Evolutionary conservation across 192 early-diverging fungal genomes (phyloP).

Genomic region (Chytriomyces sp.): DNA sequence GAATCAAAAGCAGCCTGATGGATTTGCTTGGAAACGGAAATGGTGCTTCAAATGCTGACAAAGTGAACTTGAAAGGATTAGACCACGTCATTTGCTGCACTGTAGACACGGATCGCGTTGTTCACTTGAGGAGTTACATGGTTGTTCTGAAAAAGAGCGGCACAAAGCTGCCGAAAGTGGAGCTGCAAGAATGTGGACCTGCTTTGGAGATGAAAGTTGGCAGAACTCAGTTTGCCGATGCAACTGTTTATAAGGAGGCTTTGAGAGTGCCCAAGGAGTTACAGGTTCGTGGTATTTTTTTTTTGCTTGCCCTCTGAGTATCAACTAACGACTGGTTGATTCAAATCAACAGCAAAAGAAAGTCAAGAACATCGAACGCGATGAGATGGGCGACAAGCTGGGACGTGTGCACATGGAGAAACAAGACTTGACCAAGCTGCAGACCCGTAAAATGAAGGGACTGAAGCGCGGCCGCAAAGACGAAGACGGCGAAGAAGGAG

Average conservation of each 20-base stretch:
- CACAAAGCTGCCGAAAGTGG: conserved; percentile 82
- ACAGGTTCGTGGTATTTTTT: conserved; percentile 58
- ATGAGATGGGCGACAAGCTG: conserved; percentile 90
- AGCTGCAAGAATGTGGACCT: conserved; percentile 94
- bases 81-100: conserved; percentile 89
- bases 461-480: conserved; percentile 68
- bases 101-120: conserved; percentile 69
- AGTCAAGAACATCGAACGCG: conserved; percentile 89
- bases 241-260: conserved; percentile 85
- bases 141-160: conserved; percentile 85
- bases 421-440: conserved; percentile 90
- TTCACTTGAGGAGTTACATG: conserved; percentile 84
- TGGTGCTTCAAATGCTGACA: conserved; percentile 73
- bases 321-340: conserved; percentile 1
- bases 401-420: conserved; percentile 91
- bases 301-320: background rate
- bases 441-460: conserved; percentile 99
- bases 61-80: conserved; percentile 83
- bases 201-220: conserved; percentile 79
- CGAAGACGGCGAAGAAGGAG: conserved; percentile 51
- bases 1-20: conserved; percentile 81
- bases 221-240: conserved; percentile 71
- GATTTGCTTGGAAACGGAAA: conserved; percentile 76
- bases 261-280: conserved; percentile 85
- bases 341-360: conserved; percentile 65